A percentile compares a stretch with the other conserved stretches of the same genome.
Conservation (phyloP, 2,329 filamentous ascomycete genomes). For the Whalleya microplaca region DNA sequence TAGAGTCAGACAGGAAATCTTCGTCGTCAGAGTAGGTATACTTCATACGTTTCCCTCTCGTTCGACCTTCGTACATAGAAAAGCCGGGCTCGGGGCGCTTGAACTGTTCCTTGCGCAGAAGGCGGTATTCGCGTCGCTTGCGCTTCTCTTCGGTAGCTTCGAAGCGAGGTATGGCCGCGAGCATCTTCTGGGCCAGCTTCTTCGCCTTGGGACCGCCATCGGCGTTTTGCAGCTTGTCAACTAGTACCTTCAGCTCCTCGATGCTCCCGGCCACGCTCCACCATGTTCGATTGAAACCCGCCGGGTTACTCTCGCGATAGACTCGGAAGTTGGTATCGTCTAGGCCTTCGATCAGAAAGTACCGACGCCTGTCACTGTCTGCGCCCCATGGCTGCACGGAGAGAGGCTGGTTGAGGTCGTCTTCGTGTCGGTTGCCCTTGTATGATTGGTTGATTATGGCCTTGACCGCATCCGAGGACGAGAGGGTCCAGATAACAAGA, state of each 20-base stretch:
- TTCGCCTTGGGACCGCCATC: slow-evolving; percentile 84
- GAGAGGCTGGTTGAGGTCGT: slow-evolving; percentile 79
- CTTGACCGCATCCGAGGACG: slow-evolving; percentile 83
- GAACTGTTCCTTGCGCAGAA: slow-evolving; percentile 84
- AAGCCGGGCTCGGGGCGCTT: slow-evolving; percentile 85
- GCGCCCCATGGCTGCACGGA: slow-evolving; percentile 90
- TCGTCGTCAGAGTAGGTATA: slow-evolving; percentile 96
- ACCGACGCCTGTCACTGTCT: slow-evolving; percentile 88
- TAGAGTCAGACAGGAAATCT: slow-evolving; percentile 68
- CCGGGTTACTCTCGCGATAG: slow-evolving; percentile 90
- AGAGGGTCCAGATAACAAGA: slow-evolving; percentile 85
- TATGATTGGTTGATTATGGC: slow-evolving; percentile 83
- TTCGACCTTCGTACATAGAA: slow-evolving; percentile 94
- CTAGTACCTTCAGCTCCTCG: slow-evolving; percentile 77
- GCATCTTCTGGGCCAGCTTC: slow-evolving; percentile 76
- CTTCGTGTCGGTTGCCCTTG: slow-evolving; percentile 82
- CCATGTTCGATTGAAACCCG: slow-evolving; percentile 78
- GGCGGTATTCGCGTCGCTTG: slow-evolving; percentile 87
- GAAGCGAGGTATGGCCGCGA: slow-evolving; percentile 81
- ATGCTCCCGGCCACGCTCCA: slow-evolving; percentile 91
- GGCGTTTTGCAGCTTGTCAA: slow-evolving; percentile 72
- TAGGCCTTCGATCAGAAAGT: slow-evolving; percentile 90
- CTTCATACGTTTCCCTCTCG: slow-evolving; percentile 91
- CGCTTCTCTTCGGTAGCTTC: slow-evolving; percentile 97
- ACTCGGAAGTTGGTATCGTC: slow-evolving; percentile 94